phyloP scores from a whole-genome alignment of 176 grass and related monocot genomes.

The Otatea glauca region DNA sequence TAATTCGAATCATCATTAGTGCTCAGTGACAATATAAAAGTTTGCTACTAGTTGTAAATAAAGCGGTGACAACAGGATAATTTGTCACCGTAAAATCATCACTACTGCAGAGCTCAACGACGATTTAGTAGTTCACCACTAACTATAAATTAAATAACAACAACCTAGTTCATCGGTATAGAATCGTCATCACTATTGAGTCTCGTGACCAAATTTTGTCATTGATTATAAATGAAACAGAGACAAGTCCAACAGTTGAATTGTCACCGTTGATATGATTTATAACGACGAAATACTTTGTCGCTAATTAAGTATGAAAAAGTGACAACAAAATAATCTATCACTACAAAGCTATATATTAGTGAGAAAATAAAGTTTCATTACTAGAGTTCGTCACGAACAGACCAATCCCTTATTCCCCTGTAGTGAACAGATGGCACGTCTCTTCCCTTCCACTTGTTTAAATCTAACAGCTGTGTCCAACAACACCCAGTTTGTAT shows the following conservation, averaged over 20 bases:
- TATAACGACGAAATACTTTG: neutral
- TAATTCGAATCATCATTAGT: neutral
- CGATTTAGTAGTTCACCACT: neutral
- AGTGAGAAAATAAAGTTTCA: neutral
- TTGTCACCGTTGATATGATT: neutral
- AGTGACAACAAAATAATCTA: neutral
- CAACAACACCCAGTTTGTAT: neutral
- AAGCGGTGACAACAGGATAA: neutral
- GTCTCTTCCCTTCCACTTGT: too few species aligned
- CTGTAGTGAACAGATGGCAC: too few species aligned
- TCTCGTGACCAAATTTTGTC: too few species aligned
- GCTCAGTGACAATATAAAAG: neutral
- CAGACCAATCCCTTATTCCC: neutral
- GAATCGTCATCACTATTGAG: neutral
- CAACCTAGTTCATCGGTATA: neutral
- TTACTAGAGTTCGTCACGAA: neutral
- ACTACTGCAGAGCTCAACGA: neutral
- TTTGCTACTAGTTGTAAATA: neutral
- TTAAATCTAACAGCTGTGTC: neutral
- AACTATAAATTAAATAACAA: neutral
- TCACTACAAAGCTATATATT: neutral
- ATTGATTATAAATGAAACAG: too few species aligned
- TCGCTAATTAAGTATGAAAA: neutral
- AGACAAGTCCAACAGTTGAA: too few species aligned
- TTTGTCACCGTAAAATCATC: neutral